phyloP scores from a whole-genome alignment of 306 rosid species.

The Fagus sylvatica region DNA sequence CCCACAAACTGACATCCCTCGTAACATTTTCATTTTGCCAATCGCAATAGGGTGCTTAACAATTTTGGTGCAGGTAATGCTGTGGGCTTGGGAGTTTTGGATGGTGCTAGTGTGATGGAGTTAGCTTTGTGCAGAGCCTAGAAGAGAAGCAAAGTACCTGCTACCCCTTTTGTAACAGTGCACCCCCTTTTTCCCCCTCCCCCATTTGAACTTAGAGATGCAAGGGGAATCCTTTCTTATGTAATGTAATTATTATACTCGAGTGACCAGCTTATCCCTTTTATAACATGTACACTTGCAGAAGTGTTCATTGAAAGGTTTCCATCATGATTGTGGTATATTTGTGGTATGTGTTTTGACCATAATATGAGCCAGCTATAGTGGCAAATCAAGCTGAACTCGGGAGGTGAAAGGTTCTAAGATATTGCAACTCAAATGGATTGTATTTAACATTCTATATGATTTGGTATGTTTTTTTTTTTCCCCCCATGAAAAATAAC shows the following conservation, averaged over 20 bases:
- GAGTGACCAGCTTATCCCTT: not conserved
- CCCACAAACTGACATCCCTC: slow-evolving; percentile 21
- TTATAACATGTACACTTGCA: no score
- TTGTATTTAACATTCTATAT: no score
- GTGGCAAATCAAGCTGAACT: no score
- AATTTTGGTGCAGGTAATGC: slow-evolving; percentile 22
- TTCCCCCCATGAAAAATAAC: no score
- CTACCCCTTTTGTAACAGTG: not conserved
- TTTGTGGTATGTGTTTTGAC: no score
- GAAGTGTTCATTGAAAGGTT: not conserved
- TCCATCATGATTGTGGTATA: not conserved
- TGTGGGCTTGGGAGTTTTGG: not conserved
- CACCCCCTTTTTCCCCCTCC: not conserved
- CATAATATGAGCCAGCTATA: no score
- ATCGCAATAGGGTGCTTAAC: not conserved
- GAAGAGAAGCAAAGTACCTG: slow-evolving; percentile 6
- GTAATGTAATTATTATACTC: slow-evolving; percentile 7
- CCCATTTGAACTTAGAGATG: not conserved
- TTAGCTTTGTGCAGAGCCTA: slow-evolving; percentile 11
- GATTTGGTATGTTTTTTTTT: no score
- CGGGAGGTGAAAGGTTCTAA: no score
- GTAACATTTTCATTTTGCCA: slow-evolving; percentile 26
- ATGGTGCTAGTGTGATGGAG: not conserved
- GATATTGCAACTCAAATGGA: no score
- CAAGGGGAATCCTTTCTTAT: not conserved